Evolutionary conservation across 768 basidiomycete species (phyloP).

Genomic region (Gymnopilus dilepis): DNA sequence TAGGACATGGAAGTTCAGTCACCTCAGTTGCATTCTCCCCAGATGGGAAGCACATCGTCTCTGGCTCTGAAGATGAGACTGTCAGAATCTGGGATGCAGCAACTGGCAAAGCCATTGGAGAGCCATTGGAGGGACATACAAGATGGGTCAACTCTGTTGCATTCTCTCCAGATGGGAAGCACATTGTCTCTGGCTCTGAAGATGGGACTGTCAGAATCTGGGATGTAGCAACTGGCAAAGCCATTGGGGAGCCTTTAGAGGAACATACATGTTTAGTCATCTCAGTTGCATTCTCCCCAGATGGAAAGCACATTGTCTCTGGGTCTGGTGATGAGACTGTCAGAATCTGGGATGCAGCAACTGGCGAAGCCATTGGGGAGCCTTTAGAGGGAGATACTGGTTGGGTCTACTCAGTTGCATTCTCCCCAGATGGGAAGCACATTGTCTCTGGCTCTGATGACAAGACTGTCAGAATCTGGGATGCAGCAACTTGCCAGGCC

Average conservation of each 20-base stretch:
- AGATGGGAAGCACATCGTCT: no score
- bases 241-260: no score
- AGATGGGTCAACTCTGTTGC: background rate
- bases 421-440: background rate
- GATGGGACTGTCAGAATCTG: background rate
- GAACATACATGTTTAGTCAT: no score
- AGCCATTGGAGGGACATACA: background rate
- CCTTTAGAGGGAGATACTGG: background rate
- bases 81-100: background rate
- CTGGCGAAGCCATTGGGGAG: background rate
- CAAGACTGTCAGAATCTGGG: background rate
- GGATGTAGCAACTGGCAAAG: background rate
- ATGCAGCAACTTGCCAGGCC: no score
- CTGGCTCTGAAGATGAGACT: background rate
- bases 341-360: background rate
- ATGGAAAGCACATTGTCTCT: no score
- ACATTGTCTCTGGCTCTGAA: background rate
- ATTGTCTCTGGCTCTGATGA: background rate
- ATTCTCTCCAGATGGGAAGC: background rate
- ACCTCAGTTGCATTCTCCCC: no score
- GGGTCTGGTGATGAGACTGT: no score
- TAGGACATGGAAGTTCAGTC: no score
- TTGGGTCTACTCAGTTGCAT: background rate
- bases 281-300: no score
- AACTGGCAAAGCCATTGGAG: no score